A percentile compares a stretch with the other conserved stretches of the same genome.
phyloP scores from a whole-genome alignment of 176 grass and related monocot species.

The Triticum aestivum region IWGSC_CS_RefSeq_v2.1 NC_057802.1:286513414-286513913 shows the following conservation, averaged over 20 bases:
- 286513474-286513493: constrained; percentile 74
- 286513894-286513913: constrained; percentile 89
- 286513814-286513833: constrained; percentile 22
- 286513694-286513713: constrained; percentile 93
- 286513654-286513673: constrained; percentile 85
- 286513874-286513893: constrained; percentile 50
- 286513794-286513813: background rate
- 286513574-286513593: constrained; percentile 4
- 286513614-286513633: constrained; percentile 34
- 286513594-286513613: constrained; percentile 25
- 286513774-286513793: constrained; percentile 17
- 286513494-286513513: constrained; percentile 64
- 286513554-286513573: constrained; percentile 28
- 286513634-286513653: constrained; percentile 68
- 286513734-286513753: constrained; percentile 61
- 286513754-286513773: background rate
- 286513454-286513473: constrained; percentile 15
- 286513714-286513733: constrained; percentile 93
- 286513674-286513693: constrained; percentile 93
- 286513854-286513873: constrained; percentile 10
- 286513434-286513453: constrained; percentile 14
- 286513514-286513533: constrained; percentile 68
- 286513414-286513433: constrained; percentile 23
- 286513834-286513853: constrained; percentile 2
- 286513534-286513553: constrained; percentile 40